Percentiles rank a stretch among this genome's conserved stretches.
Conservation (phyloP, 306 rosid species). For the Morella rubra region DNA sequence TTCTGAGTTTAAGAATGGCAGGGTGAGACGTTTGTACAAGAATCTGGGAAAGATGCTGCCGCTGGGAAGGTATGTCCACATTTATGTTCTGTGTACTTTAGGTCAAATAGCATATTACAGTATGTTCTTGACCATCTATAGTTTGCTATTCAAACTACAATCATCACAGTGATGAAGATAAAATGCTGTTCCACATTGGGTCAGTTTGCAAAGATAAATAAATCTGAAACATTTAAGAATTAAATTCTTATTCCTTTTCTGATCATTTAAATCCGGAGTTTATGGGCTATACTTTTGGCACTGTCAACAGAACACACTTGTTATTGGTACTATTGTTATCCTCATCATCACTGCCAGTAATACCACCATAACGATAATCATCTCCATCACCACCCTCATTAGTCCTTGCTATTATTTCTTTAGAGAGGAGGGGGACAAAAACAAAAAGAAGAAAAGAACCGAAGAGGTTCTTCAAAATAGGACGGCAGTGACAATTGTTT, state of each 20-base stretch:
- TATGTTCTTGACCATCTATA: neutral
- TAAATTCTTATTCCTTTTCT: neutral
- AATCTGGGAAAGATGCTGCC: constrained; percentile 62
- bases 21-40: constrained; percentile 79
- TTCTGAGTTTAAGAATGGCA: constrained; percentile 45
- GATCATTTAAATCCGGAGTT: neutral
- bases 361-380: no score
- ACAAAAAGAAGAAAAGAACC: no score
- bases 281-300: neutral
- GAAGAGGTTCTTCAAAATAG: no score
- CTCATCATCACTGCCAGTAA: no score
- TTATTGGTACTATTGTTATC: neutral
- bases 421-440: no score
- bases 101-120: constrained; percentile 1
- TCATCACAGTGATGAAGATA: neutral
- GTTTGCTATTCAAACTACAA: neutral
- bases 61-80: constrained; percentile 60
- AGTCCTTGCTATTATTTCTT: no score
- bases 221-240: no score
- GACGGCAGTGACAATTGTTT: neutral
- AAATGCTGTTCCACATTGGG: neutral
- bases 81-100: constrained; percentile 5
- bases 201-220: no score
- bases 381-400: no score
- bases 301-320: neutral